phyloP scores from a whole-genome alignment of 2,329 filamentous ascomycete species.

The Aspergillus melleus region DNA sequence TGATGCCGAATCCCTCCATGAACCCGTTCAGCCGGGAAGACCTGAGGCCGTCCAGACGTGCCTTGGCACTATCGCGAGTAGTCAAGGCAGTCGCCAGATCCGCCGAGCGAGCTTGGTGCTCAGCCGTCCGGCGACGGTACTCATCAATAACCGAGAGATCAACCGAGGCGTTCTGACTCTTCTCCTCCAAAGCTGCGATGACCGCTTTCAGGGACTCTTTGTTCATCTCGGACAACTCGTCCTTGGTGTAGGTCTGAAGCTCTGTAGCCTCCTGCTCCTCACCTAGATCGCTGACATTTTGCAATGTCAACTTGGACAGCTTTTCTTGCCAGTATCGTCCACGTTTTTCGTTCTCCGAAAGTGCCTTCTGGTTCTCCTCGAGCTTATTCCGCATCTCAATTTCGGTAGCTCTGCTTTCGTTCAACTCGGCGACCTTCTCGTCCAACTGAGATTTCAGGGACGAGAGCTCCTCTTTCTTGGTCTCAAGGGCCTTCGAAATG shows the following conservation, averaged over 20 bases:
- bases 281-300: conserved; percentile 73
- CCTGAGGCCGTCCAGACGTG: conserved; percentile 87
- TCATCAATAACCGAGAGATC: conserved; percentile 87
- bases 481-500: conserved; percentile 59
- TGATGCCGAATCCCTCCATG: conserved; percentile 95
- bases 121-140: conserved; percentile 81
- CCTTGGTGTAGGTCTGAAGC: conserved; percentile 76
- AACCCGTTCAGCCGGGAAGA: conserved; percentile 90
- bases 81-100: conserved; percentile 78
- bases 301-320: conserved; percentile 75
- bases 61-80: conserved; percentile 83
- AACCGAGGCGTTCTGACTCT: conserved; percentile 80
- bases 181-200: conserved; percentile 68
- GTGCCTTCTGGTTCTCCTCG: conserved; percentile 89
- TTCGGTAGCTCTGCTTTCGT: conserved; percentile 82
- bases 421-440: conserved; percentile 79
- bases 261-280: conserved; percentile 51
- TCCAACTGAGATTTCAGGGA: conserved; percentile 83
- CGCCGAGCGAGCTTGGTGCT: conserved; percentile 76
- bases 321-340: conserved; percentile 88
- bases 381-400: conserved; percentile 99
- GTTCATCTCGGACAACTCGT: conserved; percentile 64
- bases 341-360: conserved; percentile 82
- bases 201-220: conserved; percentile 63
- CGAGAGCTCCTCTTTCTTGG: conserved; percentile 78